These are phyloP conservation scores for Mycosphaerella arachidis DNA, from an alignment of 2,329 filamentous ascomycete species.

Conservation along the genomic window DNA sequence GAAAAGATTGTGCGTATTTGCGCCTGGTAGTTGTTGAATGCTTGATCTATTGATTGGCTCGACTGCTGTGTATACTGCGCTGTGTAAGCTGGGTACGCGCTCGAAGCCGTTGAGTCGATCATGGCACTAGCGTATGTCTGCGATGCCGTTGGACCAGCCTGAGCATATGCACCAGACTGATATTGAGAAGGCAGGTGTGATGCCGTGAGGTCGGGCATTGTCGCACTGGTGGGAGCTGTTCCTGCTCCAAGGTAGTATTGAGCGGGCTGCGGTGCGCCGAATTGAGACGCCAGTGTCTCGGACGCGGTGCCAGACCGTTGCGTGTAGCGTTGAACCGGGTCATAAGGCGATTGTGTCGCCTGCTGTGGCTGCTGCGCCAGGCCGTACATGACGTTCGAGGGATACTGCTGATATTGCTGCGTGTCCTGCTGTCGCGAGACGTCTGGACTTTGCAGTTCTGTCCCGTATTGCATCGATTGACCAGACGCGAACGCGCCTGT, in stretches of 20 bases:
- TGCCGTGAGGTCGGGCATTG: slow-evolving; percentile 54
- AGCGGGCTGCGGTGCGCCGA: slow-evolving; percentile 58
- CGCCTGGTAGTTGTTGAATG: slow-evolving; percentile 60
- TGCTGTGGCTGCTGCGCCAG: slow-evolving; percentile 55
- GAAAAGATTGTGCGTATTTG: slow-evolving; percentile 63
- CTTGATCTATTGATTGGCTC: slow-evolving; percentile 52
- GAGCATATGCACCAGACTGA: slow-evolving; percentile 57
- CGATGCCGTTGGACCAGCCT: slow-evolving; percentile 50
- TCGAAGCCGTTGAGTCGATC: slow-evolving; percentile 46
- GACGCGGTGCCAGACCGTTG: slow-evolving; percentile 65
- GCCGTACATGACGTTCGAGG: slow-evolving; percentile 70
- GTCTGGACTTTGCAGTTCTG: slow-evolving; percentile 47
- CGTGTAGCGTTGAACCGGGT: slow-evolving; percentile 69
- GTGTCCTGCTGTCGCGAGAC: slow-evolving; percentile 48
- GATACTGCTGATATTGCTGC: slow-evolving; percentile 55
- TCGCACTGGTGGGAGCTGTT: slow-evolving; percentile 53
- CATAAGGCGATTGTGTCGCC: slow-evolving; percentile 61
- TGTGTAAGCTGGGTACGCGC: slow-evolving; percentile 24
- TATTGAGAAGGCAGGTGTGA: slow-evolving; percentile 64
- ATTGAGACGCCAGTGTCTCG: slow-evolving; percentile 67
- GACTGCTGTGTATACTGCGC: slow-evolving; percentile 21
- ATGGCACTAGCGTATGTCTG: slow-evolving; percentile 51
- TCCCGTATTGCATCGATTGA: slow-evolving; percentile 53
- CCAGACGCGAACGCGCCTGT: slow-evolving; percentile 51
- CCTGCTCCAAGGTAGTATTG: slow-evolving; percentile 69